Base-by-base conservation (phyloP, 345 rosid genomes). In the Hirschfeldia incana region DNA sequence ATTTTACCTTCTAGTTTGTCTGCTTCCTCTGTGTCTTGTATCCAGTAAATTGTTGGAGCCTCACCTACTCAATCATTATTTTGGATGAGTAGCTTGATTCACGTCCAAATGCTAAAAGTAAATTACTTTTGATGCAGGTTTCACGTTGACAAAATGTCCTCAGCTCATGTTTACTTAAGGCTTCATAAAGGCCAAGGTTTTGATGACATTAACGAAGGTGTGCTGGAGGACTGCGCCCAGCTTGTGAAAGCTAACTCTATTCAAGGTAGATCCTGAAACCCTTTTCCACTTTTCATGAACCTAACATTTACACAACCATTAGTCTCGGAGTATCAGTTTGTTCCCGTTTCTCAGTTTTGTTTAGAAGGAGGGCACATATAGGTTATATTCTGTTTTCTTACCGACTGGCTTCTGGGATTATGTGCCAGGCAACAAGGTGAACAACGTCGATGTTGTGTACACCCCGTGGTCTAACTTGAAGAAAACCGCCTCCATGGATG, bases 231-330 rank as follows among this genome's bases (percentile, higher is more conserved):
- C 85, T 95, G 99, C 78, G 96, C 82, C 62, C 99, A 95, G 88
- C 99, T 95, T 71, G 99, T 95, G 65, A 95, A 95, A 87, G 99
- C 98, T 21, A 95, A 95, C 83, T 95, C 99, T 75, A 95, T 95
- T 69, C 98, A 93, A 91, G 99, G 99, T 83, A 84, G 80, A 59
- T 2, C 37, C 8, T 78, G 8, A 59, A 57, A 11, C 62, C 57
- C 44, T 30, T 65, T 15, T 71, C 57, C 36, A 12, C 36, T 16
- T 70, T 13, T 42, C 0, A 4, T 66, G 42, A 75, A 64, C 67
- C 17, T 42, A 65, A 65, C 63, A 33, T 70, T 75, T 70, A 53
- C 75, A 37, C 26, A 65, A 65, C 73, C 33, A 8, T 65, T 80
- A 46, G 74, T 64, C 69, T 70, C 78, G 67, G 76, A 78, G 66